Conservation (phyloP, 192 early-diverging fungal genomes). For the Coemansia sp. region DNA sequence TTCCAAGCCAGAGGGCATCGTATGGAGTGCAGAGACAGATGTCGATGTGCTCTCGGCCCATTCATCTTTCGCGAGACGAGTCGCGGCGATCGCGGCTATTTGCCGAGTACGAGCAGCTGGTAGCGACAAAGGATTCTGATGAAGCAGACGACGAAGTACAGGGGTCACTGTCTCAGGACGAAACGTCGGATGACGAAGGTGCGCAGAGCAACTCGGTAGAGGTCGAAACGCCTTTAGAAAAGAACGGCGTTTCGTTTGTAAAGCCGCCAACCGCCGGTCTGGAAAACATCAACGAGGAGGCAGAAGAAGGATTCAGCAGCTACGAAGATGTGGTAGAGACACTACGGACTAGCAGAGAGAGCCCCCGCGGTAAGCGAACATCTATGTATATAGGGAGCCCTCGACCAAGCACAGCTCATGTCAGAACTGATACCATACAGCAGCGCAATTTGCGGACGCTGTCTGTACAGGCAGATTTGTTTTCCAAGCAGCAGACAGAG, state of each 20-base stretch:
- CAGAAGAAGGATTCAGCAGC: slow-evolving; percentile 17
- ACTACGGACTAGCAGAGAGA: not conserved
- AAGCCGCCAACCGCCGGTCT: slow-evolving; percentile 5
- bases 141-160: slow-evolving; percentile 22
- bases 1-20: slow-evolving; percentile 14
- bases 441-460: slow-evolving; percentile 8
- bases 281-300: slow-evolving; percentile 26
- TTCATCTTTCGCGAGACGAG: slow-evolving; percentile 50
- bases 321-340: slow-evolving; percentile 15
- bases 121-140: slow-evolving; percentile 25
- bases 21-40: slow-evolving; percentile 19
- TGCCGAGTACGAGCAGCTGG: slow-evolving; percentile 48
- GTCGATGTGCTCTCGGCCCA: slow-evolving; percentile 34
- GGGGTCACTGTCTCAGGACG: not conserved
- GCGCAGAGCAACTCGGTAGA: no score
- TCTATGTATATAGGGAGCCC: slow-evolving; percentile 3
- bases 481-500: slow-evolving; percentile 35
- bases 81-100: slow-evolving; percentile 40
- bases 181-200: no score
- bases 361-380: slow-evolving; percentile 6
- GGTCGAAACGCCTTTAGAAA: no score
- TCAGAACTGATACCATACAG: not conserved
- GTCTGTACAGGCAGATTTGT: slow-evolving; percentile 30
- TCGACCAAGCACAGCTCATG: slow-evolving; percentile 17
- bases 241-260: not conserved